A percentile compares a stretch with the other conserved stretches of the same genome.
Conservation (phyloP, 768 basidiomycete species). For the Galerina sulciceps region DNA sequence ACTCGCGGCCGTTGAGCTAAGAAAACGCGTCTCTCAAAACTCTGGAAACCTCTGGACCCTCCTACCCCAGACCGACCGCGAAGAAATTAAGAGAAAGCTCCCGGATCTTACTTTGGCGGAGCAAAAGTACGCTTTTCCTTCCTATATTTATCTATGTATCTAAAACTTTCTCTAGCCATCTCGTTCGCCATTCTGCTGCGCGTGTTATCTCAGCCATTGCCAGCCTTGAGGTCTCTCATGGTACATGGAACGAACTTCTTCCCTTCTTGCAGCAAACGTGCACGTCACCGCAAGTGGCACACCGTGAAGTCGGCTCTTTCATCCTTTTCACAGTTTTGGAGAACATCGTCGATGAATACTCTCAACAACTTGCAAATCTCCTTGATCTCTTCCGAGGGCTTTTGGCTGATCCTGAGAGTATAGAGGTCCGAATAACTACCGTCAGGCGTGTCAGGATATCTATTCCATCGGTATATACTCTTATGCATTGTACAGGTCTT, state of each 20-base stretch:
- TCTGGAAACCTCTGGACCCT: constrained; percentile 84
- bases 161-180: constrained; percentile 55
- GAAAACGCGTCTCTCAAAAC: constrained; percentile 86
- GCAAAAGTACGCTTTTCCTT: constrained; percentile 58
- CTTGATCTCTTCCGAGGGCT: constrained; percentile 81
- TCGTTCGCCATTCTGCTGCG: constrained; percentile 91
- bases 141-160: constrained; percentile 7
- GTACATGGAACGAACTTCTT: constrained; percentile 85
- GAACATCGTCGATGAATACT: constrained; percentile 88
- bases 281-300: constrained; percentile 63
- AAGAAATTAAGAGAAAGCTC: constrained; percentile 84
- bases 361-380: constrained; percentile 71
- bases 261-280: constrained; percentile 86
- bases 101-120: constrained; percentile 81
- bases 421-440: constrained; percentile 89
- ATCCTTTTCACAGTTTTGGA: constrained; percentile 92
- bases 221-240: constrained; percentile 78
- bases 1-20: constrained; percentile 94
- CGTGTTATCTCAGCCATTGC: constrained; percentile 95
- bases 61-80: constrained; percentile 67
- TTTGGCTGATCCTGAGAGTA: constrained; percentile 81
- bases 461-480: not conserved
- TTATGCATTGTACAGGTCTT: constrained; percentile 51
- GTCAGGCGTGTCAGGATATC: constrained; percentile 56
- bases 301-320: constrained; percentile 92